A percentile compares a stretch with the other conserved stretches of the same genome.
Conservation (phyloP, 768 basidiomycete genomes). For the Calocybe gangraenosa region DNA sequence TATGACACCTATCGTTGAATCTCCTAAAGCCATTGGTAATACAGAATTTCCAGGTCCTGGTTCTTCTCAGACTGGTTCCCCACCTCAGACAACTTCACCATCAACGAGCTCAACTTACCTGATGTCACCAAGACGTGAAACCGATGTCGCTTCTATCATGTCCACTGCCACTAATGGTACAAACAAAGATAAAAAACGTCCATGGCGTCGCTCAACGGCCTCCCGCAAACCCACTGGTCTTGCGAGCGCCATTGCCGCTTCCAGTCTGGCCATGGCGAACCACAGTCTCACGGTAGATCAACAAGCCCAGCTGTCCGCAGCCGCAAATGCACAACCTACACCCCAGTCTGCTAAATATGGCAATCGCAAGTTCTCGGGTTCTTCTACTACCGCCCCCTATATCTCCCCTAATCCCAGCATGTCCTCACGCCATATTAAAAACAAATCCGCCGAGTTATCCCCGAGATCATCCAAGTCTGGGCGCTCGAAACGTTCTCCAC, state of each 20-base stretch:
- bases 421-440: constrained; percentile 22
- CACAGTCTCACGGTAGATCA: constrained; percentile 46
- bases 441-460: constrained; percentile 27
- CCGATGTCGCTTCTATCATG: constrained; percentile 20
- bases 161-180: constrained; percentile 19
- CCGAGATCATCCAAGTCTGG: constrained; percentile 26
- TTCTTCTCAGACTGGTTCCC: constrained; percentile 11
- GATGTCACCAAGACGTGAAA: constrained; percentile 15
- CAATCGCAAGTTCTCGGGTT: constrained; percentile 9
- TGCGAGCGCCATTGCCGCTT: constrained; percentile 65
- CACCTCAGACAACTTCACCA: constrained; percentile 7
- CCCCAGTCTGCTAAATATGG: not conserved
- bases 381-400: constrained; percentile 22
- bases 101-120: constrained; percentile 18
- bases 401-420: constrained; percentile 24
- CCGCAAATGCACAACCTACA: constrained; percentile 12
- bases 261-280: constrained; percentile 64
- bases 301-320: constrained; percentile 33
- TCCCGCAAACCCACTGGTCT: constrained; percentile 52
- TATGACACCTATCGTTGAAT: constrained; percentile 36
- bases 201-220: constrained; percentile 37
- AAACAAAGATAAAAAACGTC: constrained; percentile 33
- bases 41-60: constrained; percentile 22
- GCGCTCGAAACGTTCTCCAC: constrained; percentile 1
- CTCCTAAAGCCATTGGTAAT: constrained; percentile 35